These are phyloP conservation scores for Penicillium longicatenatum DNA, from an alignment of 495 filamentous ascomycete species.

Conservation along the genomic window DNA sequence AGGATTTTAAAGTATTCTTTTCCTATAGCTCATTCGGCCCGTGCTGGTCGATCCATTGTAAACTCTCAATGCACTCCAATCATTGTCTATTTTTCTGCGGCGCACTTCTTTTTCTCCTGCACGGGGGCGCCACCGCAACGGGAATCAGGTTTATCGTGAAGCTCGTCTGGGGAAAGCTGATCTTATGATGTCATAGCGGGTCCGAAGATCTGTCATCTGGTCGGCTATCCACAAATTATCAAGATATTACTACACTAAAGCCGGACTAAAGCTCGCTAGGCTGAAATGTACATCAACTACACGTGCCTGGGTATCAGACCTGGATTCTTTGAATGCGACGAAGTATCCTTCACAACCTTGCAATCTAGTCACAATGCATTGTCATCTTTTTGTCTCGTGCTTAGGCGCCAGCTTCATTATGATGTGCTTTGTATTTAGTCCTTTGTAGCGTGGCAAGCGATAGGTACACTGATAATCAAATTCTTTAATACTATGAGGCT, in stretches of 20 bases:
- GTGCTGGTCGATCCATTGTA: neutral
- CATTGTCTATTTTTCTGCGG: neutral
- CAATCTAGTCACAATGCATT: neutral
- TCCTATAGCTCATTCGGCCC: neutral
- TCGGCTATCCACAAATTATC: neutral
- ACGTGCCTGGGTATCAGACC: neutral
- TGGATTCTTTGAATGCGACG: neutral
- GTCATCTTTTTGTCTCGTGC: neutral
- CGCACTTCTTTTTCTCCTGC: neutral
- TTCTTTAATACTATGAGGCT: neutral
- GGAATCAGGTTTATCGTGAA: conserved; percentile 1
- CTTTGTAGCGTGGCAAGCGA: neutral
- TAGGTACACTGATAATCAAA: neutral
- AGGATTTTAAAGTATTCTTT: neutral
- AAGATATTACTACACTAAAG: neutral
- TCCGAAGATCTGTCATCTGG: neutral
- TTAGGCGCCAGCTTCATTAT: neutral
- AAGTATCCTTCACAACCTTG: neutral
- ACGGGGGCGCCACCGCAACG: neutral
- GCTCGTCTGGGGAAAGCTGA: conserved; percentile 22
- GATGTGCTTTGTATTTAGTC: neutral
- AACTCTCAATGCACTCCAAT: neutral
- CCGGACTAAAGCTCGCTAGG: neutral
- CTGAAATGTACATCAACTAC: neutral
- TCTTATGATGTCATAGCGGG: conserved; percentile 1